Base-by-base conservation (phyloP, 305 asterid species). In the Fraxinus paxiana region DNA sequence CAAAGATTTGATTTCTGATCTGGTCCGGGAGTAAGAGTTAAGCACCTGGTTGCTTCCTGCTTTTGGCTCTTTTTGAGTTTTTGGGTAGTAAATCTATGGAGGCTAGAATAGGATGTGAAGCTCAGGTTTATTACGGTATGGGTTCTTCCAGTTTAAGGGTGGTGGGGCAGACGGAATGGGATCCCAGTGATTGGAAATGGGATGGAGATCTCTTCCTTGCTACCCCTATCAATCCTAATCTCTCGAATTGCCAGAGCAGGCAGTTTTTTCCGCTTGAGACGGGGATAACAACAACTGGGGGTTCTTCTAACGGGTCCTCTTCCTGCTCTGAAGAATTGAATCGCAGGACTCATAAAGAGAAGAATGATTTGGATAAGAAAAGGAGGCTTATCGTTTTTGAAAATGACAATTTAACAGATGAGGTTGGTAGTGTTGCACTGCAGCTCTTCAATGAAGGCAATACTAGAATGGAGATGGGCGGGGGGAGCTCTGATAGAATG, bases 131-230 rank as follows among this genome's bases (percentile, higher is more conserved):
- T 51, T 85, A 82, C 73, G 86, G 86, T 46, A 41, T 87, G 83
- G 83, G 85, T 71, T 59, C 91, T 12, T 20, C 85, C 30, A 89
- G 80, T 82, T 87, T 89, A 81, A 80, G 82, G 76, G 83, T 80
- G 9, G 81, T 78, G 24, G 88, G 89, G 76, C 86, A 88, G 76
- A 87, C 83, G 80, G 98, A 93, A 17, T 93, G 98, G 98, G 95
- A 93, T 90, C 91, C 88, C 17, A 81, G 79, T 43, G 84, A 86
- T 5, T 93, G 98, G 97, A 90, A 88, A 84, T 93, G 97, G 98
- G 93, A 93, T 35, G 93, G 95, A 8, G 91, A 92, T 83, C 94
- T 93, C 54, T 92, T 93, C 83, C 74, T 90, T 28, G 97, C 97
- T 22, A 90, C 91, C 3, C 93, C 92, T 70, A 84, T 86, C 82